Percentiles rank a stretch among this genome's conserved stretches.
Conservation (phyloP, 2,329 filamentous ascomycete species). For the Aspergillus sp. region DNA sequence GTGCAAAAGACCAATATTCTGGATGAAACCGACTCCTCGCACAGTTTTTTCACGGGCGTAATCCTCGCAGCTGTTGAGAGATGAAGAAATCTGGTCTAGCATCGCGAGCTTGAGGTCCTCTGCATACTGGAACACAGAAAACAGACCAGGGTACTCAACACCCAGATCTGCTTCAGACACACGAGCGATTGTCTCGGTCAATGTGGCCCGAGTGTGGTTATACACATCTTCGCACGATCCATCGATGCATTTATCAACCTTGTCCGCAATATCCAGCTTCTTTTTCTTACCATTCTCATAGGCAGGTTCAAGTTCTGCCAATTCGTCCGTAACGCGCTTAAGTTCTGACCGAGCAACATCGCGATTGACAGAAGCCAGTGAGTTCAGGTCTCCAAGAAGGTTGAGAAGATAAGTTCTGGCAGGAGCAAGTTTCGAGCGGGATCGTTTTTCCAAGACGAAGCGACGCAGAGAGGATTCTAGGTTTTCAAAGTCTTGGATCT, state of each 20-base stretch:
- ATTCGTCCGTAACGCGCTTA: conserved; percentile 69
- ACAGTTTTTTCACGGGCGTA: conserved; percentile 72
- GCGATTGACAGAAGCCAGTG: conserved; percentile 74
- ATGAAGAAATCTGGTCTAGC: conserved; percentile 74
- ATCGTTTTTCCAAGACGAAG: conserved; percentile 92
- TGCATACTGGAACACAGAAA: conserved; percentile 81
- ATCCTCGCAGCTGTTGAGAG: conserved; percentile 74
- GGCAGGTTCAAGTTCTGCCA: conserved; percentile 73
- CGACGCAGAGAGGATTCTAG: conserved; percentile 81
- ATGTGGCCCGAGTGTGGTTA: conserved; percentile 65
- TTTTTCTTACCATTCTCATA: conserved; percentile 78
- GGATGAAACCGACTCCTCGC: conserved; percentile 74
- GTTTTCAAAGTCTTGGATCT: conserved; percentile 79
- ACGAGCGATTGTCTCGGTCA: conserved; percentile 66
- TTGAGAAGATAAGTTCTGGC: conserved; percentile 94
- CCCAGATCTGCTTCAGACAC: conserved; percentile 71
- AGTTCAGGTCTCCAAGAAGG: conserved; percentile 77
- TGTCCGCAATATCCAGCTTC: conserved; percentile 67
- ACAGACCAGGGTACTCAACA: conserved; percentile 77
- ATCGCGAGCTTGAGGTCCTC: conserved; percentile 90
- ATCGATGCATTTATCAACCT: conserved; percentile 75
- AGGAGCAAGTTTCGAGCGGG: conserved; percentile 88
- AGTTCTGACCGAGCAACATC: conserved; percentile 81
- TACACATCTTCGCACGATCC: conserved; percentile 80
- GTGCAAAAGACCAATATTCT: conserved; percentile 78